Conservation (phyloP, 2,329 filamentous ascomycete species). For the Aspergillus texensis region DNA sequence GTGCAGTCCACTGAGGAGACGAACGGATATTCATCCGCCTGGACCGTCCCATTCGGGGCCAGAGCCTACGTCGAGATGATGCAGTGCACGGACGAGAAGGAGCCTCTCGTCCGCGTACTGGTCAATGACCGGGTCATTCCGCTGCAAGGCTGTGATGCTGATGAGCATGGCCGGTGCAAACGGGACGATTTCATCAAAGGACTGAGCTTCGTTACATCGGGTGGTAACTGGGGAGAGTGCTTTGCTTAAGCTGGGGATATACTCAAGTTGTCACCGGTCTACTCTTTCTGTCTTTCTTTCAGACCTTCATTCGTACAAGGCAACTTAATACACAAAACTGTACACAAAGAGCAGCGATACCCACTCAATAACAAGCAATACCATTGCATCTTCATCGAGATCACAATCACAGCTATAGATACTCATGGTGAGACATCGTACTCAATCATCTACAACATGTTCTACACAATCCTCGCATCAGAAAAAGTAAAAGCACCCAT, state of each 20-base stretch:
- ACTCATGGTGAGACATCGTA: not conserved
- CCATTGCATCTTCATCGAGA: not conserved
- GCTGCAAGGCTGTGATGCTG: constrained; percentile 69
- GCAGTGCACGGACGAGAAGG: constrained; percentile 56
- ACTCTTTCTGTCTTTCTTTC: not conserved
- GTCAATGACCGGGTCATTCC: constrained; percentile 82
- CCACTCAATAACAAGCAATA: not conserved
- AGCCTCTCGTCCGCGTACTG: constrained; percentile 76
- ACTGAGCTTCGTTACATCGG: constrained; percentile 70
- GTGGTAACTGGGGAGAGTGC: constrained; percentile 75
- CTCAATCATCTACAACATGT: not conserved
- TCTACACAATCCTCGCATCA: no score
- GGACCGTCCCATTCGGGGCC: constrained; percentile 80
- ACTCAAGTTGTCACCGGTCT: not conserved
- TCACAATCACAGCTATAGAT: not conserved
- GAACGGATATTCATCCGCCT: constrained; percentile 72
- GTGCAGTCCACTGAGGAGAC: constrained; percentile 54
- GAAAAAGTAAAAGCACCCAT: no score
- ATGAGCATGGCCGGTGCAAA: constrained; percentile 70
- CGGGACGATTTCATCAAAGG: constrained; percentile 72
- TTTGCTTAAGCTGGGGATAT: constrained; percentile 25
- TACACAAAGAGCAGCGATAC: not conserved
- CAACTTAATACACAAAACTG: not conserved
- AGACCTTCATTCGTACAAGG: not conserved
- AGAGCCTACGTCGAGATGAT: constrained; percentile 89